phyloP scores from a whole-genome alignment of 345 rosid genomes.

The Hirschfeldia incana region DNA sequence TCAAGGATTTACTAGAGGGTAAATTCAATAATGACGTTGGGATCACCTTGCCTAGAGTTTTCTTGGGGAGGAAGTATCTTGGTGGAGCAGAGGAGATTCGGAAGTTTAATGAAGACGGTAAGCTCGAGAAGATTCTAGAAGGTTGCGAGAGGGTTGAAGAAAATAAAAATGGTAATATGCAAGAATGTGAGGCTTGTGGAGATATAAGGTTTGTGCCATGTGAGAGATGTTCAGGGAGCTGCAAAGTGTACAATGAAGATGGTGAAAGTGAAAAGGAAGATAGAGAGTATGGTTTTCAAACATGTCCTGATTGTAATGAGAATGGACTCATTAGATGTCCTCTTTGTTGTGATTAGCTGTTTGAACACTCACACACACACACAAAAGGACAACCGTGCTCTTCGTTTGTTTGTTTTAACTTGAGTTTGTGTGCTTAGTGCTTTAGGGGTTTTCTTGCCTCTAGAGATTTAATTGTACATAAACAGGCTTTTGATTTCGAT shows the following conservation, averaged over 20 bases:
- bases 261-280: constrained; percentile 36
- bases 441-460: constrained; percentile 11
- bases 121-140: constrained; percentile 60
- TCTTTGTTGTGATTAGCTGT: constrained; percentile 51
- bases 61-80: constrained; percentile 65
- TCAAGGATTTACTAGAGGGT: constrained; percentile 55
- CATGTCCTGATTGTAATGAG: constrained; percentile 90
- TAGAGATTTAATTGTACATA: constrained; percentile 27
- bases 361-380: constrained; percentile 12
- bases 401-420: constrained; percentile 4
- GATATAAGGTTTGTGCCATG: constrained; percentile 91
- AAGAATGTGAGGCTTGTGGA: constrained; percentile 83
- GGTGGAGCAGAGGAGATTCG: constrained; percentile 84
- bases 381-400: not conserved
- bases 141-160: constrained; percentile 58
- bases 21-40: constrained; percentile 38
- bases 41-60: constrained; percentile 64
- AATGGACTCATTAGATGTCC: constrained; percentile 91
- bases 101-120: constrained; percentile 76
- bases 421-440: not conserved
- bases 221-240: constrained; percentile 88
- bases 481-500: constrained; percentile 14
- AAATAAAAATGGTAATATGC: constrained; percentile 29
- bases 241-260: constrained; percentile 61
- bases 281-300: constrained; percentile 62